Base-by-base conservation (phyloP, 805 yeast genomes). In the Wickerhamiella azymoides region DNA sequence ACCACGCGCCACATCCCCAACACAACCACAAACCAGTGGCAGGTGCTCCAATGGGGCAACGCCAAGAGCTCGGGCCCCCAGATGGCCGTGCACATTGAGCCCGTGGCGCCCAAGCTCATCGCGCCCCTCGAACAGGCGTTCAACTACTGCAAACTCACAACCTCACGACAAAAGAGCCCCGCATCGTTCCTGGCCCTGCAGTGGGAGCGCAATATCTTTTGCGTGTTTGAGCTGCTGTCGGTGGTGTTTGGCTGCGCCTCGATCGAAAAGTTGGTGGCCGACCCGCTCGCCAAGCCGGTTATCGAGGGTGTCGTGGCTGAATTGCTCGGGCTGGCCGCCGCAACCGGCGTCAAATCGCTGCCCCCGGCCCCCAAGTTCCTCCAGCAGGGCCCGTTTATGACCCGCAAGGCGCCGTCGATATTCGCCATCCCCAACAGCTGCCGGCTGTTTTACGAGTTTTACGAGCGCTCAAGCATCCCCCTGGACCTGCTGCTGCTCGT, bases 141-240 rank as follows among this genome's bases (percentile, higher is more conserved):
- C 45, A 39, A 47, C 9, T 21, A 41, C 5, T 36, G 40, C n/a
- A 49, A 54, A n/a, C 36, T 51, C n/a, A 37, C 49, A 2, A 45
- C 52, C 10, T 17, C 48, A 19, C 54, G 45, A 32, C 30, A 54
- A 5, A 50, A 50, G 39, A 46, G 84, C 77, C 51, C 80, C 76
- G 55, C 65, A 75, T 61, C 73, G 79, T 10, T 79, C 36, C 49
- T 49, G 14, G 53, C 51, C 16, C 24, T 79, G 55, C 92, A 85
- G 62, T 86, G 95, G 95, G 78, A 80, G 58, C 70, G 83, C 47
- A 88, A 93, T 1, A 70, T 85, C 46, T 84, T 94, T 8, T 72
- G 76, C 47, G 74, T 85, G 36, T 76, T 86, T 57, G 83, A 80
- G 60, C 85, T 94, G 5, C 65, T 86, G 38, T 67, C 84, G 28